These are phyloP conservation scores for Pulveroboletus sp. DNA, from an alignment of 768 basidiomycete genomes.

Conservation along the genomic window DNA sequence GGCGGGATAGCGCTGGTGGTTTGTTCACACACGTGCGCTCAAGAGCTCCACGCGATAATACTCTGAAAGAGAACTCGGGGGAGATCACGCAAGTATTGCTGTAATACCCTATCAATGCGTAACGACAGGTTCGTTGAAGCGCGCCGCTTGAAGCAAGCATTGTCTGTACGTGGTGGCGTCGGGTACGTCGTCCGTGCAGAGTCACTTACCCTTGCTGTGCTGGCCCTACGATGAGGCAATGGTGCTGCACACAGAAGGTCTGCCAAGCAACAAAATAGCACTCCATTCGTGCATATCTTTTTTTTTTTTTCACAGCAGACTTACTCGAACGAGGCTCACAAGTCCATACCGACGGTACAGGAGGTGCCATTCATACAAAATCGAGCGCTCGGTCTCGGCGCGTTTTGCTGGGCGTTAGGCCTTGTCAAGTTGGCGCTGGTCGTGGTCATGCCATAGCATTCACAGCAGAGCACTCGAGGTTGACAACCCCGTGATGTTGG, in stretches of 20 bases:
- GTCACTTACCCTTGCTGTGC: neutral
- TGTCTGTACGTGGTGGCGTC: no score
- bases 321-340: neutral
- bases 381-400: slow-evolving; percentile 30
- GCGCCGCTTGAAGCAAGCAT: neutral
- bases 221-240: neutral
- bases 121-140: neutral
- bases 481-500: slow-evolving; percentile 43
- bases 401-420: slow-evolving; percentile 32
- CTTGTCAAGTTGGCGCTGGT: slow-evolving; percentile 20
- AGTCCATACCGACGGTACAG: neutral
- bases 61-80: neutral
- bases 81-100: neutral
- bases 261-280: neutral
- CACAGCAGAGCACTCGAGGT: slow-evolving; percentile 37
- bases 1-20: no score
- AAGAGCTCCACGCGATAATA: no score
- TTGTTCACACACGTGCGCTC: no score
- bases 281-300: neutral
- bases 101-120: neutral
- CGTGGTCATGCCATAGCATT: slow-evolving; percentile 37
- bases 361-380: slow-evolving; percentile 21
- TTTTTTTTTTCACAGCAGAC: neutral
- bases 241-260: neutral
- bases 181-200: neutral